Evolutionary conservation across 192 early-diverging fungal genomes (phyloP), one percentile per base, ranked within the genome.

Genomic region (Backusella parvicylindrica): DNA sequence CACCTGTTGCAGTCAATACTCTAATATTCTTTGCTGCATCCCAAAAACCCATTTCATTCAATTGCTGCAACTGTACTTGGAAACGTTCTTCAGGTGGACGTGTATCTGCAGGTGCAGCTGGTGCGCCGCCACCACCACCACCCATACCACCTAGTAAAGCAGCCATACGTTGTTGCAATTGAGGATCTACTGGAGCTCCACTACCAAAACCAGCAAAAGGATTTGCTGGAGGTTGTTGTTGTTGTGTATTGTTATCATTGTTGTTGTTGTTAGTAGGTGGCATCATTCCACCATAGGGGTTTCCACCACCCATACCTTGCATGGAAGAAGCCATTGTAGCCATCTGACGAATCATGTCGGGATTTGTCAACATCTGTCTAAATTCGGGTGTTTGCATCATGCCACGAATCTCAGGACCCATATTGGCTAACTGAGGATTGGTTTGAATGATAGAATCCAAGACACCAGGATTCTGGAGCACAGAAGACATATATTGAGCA

Each of bases 11-110:
- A 23, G 87, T 84, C 72, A 99, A 86, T 0, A 94, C 97, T 43
- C 94, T 87, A 72, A 99, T 93, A 77, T 99, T 99, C 83, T 94
- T 91, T 32, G 88, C 84, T 2, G 92, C 91, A 79, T 97, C 91
- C 79, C 84, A 94, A 80, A 99, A 96, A 21, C 98, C 98, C 98
- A 99, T 99, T 32, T 99, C 98, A 76, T 87, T 93, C 79, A 92
- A 82, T 83, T 92, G 92, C 79, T 93, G 91, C 64, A 97, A 86
- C 84, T 98, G 95, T 12, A 84, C 82, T 79, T 89, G 87, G 74
- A 86, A 93, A 16, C 91, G 84, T 35, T 87, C 86, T 78, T 91
- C 90, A 41, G 90, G 90, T n/a, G 87, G 83, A 50, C 81, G 75
- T 23, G 56, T 71, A 66, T 79, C 78, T 40, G 74, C 41, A 32